Evolutionary conservation across 2,329 filamentous ascomycete genomes (phyloP), one percentile per base, ranked within the genome.

Genomic region (Stenocarpella maydis): DNA sequence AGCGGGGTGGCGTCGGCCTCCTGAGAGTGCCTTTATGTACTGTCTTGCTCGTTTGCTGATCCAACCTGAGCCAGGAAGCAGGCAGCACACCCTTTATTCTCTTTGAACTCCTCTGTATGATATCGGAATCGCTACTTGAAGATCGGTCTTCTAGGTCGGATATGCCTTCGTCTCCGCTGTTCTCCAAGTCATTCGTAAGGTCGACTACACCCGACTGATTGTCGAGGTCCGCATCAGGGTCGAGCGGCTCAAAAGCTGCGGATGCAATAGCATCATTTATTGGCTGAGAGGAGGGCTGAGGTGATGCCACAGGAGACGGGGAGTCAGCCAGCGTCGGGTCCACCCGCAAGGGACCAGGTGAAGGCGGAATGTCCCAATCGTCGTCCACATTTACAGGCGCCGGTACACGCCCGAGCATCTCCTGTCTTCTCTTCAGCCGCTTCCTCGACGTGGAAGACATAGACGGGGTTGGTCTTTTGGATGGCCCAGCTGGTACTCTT

Each of bases 51-150:
- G 78, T 72, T 67, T 84, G 80, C 69, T 87, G 84, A 74, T 90
- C 87, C 28, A 91, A 77, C 50, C 89, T 85, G 67, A 91, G 82
- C 86, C 89, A 91, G 7, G 89, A 91, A n/a, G 89, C 89, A 47
- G 89, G 89, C 53, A 91, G 82, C 9, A 91, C 88, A 26, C 89
- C 88, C 65, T 83, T 83, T 58, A 91, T 87, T 64, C 82, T 82
- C 65, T 78, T 84, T 43, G 80, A 80, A 68, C 81, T 79, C 24
- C 74, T 76, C 10, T 76, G 77, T 31, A 81, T 80, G 15, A 79
- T 74, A 28, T 86, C 82, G 2, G 79, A 79, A 4, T 83, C 84
- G 61, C 79, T 82, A 43, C 79, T 78, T 12, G 80, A 79, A n/a
- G 74, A 75, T 4, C 75, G 73, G 15, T 63, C 58, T n/a, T 76